Conservation (phyloP, 2,329 filamentous ascomycete species). For the Coniochaeta prunicola region DNA sequence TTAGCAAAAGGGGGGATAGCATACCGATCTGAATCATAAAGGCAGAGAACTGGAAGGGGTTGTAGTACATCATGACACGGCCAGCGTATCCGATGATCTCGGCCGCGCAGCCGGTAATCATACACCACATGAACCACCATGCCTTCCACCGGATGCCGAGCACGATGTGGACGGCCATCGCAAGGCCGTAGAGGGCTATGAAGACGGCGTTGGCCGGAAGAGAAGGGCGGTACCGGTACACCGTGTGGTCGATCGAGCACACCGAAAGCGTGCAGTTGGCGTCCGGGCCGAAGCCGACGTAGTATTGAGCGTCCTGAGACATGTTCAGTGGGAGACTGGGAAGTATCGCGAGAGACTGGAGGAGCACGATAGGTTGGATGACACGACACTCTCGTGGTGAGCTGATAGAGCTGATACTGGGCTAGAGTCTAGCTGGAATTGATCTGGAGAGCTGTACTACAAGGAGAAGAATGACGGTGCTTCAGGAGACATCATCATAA, state of each 20-base stretch:
- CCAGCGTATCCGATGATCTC: conserved; percentile 59
- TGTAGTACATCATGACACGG: conserved; percentile 46
- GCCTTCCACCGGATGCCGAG: conserved; percentile 39
- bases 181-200: conserved; percentile 35
- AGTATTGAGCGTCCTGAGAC: conserved; percentile 5
- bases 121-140: conserved; percentile 41
- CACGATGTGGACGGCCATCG: conserved; percentile 35
- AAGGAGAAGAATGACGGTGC: neutral
- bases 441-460: neutral
- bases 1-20: conserved; percentile 10
- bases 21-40: conserved; percentile 61
- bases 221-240: conserved; percentile 39
- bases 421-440: too few species aligned
- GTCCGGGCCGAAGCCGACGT: conserved; percentile 33
- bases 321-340: neutral
- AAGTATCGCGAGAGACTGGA: neutral
- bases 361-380: neutral
- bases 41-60: conserved; percentile 50
- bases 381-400: neutral
- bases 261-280: conserved; percentile 42
- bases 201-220: conserved; percentile 34
- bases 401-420: neutral
- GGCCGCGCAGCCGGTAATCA: conserved; percentile 47
- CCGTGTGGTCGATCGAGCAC: conserved; percentile 36
- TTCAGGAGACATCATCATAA: neutral